These are phyloP conservation scores for Kodamaea lidongshanica DNA, from an alignment of 805 yeast genomes.

Conservation along the genomic window DNA sequence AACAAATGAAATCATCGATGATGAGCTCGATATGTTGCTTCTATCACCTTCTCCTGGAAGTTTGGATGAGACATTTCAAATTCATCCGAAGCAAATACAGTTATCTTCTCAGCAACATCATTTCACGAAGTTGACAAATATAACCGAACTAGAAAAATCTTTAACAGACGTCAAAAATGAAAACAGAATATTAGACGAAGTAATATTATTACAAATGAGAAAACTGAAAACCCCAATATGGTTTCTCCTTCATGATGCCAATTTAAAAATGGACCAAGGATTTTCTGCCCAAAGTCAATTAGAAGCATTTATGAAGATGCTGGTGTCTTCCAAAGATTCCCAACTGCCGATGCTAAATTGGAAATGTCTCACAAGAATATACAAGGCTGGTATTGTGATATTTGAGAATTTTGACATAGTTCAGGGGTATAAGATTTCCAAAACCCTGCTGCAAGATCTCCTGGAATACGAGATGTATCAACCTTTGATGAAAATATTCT, in stretches of 20 bases:
- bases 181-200: neutral
- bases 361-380: constrained; percentile 17
- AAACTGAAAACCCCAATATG: constrained; percentile 4
- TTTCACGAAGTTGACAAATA: constrained; percentile 1
- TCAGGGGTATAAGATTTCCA: constrained; percentile 24
- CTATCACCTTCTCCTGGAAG: constrained; percentile 18
- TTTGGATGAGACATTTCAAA: constrained; percentile 2
- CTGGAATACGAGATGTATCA: constrained; percentile 5
- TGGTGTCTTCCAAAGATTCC: constrained; percentile 2
- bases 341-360: constrained; percentile 4
- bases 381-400: constrained; percentile 15
- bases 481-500: constrained; percentile 34
- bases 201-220: constrained; percentile 2
- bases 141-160: neutral
- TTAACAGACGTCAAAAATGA: neutral
- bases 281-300: constrained; percentile 1
- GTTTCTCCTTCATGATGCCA: constrained; percentile 3
- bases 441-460: constrained; percentile 4
- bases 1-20: constrained; percentile 23
- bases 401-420: constrained; percentile 22
- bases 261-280: constrained; percentile 5
- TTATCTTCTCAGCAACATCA: constrained; percentile 3
- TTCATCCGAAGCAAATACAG: constrained; percentile 2
- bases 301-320: constrained; percentile 4
- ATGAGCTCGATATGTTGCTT: constrained; percentile 25